These are phyloP conservation scores for Bolboschoenoplectus hybrid DNA, from an alignment of 202 grass and related monocot species.

Conservation along the genomic window DNA sequence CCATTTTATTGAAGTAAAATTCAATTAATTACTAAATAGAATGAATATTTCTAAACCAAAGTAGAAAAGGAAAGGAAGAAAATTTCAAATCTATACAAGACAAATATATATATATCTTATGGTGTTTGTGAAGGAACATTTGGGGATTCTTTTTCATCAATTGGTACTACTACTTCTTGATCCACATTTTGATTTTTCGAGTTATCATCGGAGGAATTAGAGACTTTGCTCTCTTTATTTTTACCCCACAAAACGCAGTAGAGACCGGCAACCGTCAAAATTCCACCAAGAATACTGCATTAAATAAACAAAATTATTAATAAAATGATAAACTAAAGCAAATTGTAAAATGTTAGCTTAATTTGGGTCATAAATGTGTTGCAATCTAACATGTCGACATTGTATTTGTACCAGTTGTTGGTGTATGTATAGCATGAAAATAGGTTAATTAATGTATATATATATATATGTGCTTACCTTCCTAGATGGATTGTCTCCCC, in stretches of 20 bases:
- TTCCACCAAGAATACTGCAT: slow-evolving; percentile 58
- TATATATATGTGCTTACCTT: slow-evolving; percentile 33
- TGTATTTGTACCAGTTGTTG: not conserved
- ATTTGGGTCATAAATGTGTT: not conserved
- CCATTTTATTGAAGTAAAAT: not conserved
- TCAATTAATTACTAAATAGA: not conserved
- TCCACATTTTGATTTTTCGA: slow-evolving; percentile 3
- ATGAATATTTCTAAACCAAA: not conserved
- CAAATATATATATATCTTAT: not conserved
- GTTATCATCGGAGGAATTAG: not conserved
- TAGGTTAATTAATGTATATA: not conserved
- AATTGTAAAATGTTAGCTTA: not conserved
- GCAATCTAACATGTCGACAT: not conserved
- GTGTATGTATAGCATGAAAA: not conserved
- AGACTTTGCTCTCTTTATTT: slow-evolving; percentile 42
- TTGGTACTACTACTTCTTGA: slow-evolving; percentile 35
- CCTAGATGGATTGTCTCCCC: slow-evolving; percentile 44
- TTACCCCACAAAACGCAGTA: slow-evolving; percentile 78
- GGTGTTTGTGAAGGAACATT: not conserved
- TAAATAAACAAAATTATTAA: not conserved
- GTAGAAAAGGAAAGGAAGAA: not conserved
- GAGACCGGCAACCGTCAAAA: slow-evolving; percentile 53
- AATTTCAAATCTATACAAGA: slow-evolving; percentile 9
- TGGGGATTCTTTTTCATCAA: not conserved
- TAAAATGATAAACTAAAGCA: not conserved